Base-by-base conservation (phyloP, 31 red algal genomes). In the Porphyra umbilicalis region DNA sequence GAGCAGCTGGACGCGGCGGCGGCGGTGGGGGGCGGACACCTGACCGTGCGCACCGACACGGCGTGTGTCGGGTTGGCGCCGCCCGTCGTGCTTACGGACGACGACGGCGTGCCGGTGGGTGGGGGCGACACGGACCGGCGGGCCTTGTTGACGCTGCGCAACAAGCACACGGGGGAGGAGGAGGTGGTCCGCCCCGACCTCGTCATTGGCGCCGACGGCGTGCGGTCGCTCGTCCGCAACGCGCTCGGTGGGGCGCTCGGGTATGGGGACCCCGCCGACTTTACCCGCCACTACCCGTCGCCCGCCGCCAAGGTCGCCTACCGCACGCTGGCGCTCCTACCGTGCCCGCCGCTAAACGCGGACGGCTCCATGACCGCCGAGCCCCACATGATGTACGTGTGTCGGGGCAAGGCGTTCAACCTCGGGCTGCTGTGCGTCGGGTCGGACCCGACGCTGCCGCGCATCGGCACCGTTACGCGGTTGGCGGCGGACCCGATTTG, bases 381-480 rank as follows among this genome's bases (percentile, higher is more conserved):
- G 39, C 32, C 32, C 29, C 6, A 16, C 79, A 76, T 39, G 76
- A 75, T 37, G 81, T 76, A 77, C 77, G 37, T 75, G 80, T 18
- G 40, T 39, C 8, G 46, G 86, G 35, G 79, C 76, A 40, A 36
- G 80, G 16, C 32, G 80, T 34, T 38, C 78, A 67, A 32, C 78
- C 33, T 68, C 25, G 85, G 85, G 30, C 31, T 35, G 36, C 33
- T 80, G 1, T 34, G 74, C 15, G 81, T 74, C 34, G 29, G 75
- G 1, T 78, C 77, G 8, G 39, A 80, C 83, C 39, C 80, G 80
- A n/a, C 57, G 14, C 57, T 71, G 6, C 57, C 57, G 25, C 42
- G 88, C 76, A 36, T 90, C 33, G 88, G 35, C 35, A 74, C 80
- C 0, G 38, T 90, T 36, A 74, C 57, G 32, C 20, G 15, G n/a